These are phyloP conservation scores for Phaseolus lunatus DNA, from an alignment of 306 rosid species.

Conservation along the genomic window DNA sequence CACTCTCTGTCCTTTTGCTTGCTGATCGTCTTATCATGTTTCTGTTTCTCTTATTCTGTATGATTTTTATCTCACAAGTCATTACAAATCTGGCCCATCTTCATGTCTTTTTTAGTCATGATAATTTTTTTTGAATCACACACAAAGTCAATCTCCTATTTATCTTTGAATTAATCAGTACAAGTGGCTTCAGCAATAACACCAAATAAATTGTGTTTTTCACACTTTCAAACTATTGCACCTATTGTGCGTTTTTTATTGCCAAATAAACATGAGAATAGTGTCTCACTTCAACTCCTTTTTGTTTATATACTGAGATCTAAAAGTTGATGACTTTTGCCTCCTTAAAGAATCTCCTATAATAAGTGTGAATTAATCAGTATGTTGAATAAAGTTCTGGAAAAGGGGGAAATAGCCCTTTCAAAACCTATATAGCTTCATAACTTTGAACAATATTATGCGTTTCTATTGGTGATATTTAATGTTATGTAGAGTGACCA, in stretches of 20 bases:
- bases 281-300: conserved; percentile 79
- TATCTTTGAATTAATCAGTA: conserved; percentile 9
- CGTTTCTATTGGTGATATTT: conserved; percentile 17
- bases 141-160: conserved; percentile 10
- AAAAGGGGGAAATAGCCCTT: not conserved
- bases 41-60: conserved; percentile 3
- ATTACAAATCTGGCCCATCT: conserved; percentile 6
- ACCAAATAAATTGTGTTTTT: conserved; percentile 34
- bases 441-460: conserved; percentile 2
- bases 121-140: conserved; percentile 1
- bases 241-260: conserved; percentile 19
- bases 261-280: conserved; percentile 39
- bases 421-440: conserved; percentile 1
- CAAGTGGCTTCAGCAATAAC: conserved; percentile 41
- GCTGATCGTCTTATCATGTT: conserved; percentile 4
- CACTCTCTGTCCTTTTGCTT: conserved; percentile 9
- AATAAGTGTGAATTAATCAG: too few species aligned
- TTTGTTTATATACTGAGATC: conserved; percentile 84
- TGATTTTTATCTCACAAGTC: not conserved
- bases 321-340: conserved; percentile 88
- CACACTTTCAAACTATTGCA: conserved; percentile 31
- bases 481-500: conserved; percentile 19
- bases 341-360: too few species aligned
- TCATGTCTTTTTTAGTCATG: not conserved
- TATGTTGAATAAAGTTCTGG: not conserved